Evolutionary conservation across 2,329 filamentous ascomycete species (phyloP), one percentile per base, ranked within the genome.

Genomic region (Colletotrichum spaethianum): DNA sequence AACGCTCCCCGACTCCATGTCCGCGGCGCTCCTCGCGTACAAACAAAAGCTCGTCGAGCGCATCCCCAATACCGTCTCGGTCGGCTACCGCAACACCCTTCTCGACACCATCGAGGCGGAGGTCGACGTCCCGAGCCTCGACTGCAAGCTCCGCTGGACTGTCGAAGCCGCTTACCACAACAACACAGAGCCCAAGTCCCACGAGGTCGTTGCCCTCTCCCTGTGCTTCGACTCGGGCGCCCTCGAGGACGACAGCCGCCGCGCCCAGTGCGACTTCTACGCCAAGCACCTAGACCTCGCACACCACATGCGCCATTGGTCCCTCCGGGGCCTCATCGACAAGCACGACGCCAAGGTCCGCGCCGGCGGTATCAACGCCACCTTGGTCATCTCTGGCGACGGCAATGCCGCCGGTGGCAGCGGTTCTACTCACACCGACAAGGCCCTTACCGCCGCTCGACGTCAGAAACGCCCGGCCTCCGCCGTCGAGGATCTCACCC

Each of bases 151-250:
- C 44, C 44, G 40, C 16, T 72, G 67, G 65, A 12, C 42, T 23
- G 52, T 70, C 46, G 50, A 53, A 1, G 28, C 40, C 20, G 66
- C 44, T 1, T 72, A 70, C 53, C 44, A 60, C 33, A 64, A 55
- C 18, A 31, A 53, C 26, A 8, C 23, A 4, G 70, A 72, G 38
- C 66, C 70, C 23, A 28, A 18, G 2, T 44, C 65, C 14, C 40
- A 44, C 44, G 59, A 64, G 52, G 70, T 70, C 44, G 18, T 70
- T 31, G 66, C 66, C 16, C 52, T 72, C 16, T 46, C 50, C 26
- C 70, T 72, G 8, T 63, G 44, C 55, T 70, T 36, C 38, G 52
- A 53, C 23, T 53, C 66, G 6, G 66, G 66, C 31, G 38, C 52
- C 12, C 33, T 72, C 14, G 70, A 72, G 48, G 60, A 44, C 44